Evolutionary conservation across 208 protist genomes (phyloP), one percentile per base, ranked within the genome.

Genomic region (Naegleria fowleri): DNA sequence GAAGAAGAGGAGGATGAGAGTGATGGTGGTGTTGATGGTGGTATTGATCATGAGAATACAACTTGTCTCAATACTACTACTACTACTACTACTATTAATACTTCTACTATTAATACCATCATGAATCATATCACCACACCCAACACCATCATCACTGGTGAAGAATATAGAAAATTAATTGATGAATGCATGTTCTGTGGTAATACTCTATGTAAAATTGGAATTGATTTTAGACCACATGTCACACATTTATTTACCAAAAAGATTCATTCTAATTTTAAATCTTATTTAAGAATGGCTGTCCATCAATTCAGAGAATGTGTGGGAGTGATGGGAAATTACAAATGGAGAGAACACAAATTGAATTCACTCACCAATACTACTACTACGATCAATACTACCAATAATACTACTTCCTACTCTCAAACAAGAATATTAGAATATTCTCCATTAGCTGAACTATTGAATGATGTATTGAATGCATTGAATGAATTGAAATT

Each of bases 401-500:
- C 58, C 16, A 75, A 0, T 75, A 29, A 1, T 75, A 29, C 0
- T 75, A n/a, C n/a, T n/a, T n/a, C n/a, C n/a, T n/a, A n/a, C n/a
- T n/a, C n/a, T n/a, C n/a, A n/a, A 48, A 36, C 9, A 29, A 79
- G n/a, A 36, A 79, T 88, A 29, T 88, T 88, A 39, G 22, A 48
- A 58, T 39, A 59, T 58, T 5, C 36, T 36, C 85, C 85, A 39
- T 3, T 88, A 0, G 85, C 85, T 38, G 85, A 88, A 58, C 38
- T 88, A 36, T 88, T 88, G 36, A 88, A 88, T 88, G 85, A 51
- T 58, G 41, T 48, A 22, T 58, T 88, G 11, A 58, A 38, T 38
- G 19, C 19, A 22, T 58, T 88, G 22, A 88, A 88, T 58, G 85
- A 88, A 59, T 88, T 88, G 22, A 88, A 39, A 88, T 13, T 36